Evolutionary conservation across 129 eudicot genomes (phyloP).

Genomic region (Escallonia rubra): DNA sequence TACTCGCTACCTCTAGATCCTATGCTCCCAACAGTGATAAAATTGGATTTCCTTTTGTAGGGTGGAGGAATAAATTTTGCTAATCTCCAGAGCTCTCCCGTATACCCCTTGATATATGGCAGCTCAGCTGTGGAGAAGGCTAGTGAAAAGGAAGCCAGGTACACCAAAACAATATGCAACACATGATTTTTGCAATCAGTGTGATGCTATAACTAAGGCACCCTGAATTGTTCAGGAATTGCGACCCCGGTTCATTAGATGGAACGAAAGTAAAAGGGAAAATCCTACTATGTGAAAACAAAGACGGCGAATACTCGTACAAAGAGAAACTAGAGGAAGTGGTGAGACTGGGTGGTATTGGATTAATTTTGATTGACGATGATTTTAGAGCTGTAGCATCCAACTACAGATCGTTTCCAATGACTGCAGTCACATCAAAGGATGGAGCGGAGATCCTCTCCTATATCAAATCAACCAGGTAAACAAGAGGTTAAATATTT

Average conservation of each 20-base stretch:
- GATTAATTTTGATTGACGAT: conserved; percentile 49
- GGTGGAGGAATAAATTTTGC: conserved; percentile 80
- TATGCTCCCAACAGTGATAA: too few species aligned
- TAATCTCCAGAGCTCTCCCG: conserved; percentile 36
- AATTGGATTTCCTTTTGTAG: conserved; percentile 16
- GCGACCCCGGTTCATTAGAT: conserved; percentile 55
- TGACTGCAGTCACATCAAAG: conserved; percentile 29
- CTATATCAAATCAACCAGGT: conserved; percentile 60
- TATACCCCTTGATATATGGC: conserved; percentile 49
- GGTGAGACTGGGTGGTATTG: conserved; percentile 43
- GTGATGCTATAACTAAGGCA: background rate
- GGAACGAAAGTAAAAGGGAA: conserved; percentile 50
- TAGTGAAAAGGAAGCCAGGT: background rate
- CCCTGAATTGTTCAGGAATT: conserved; percentile 37
- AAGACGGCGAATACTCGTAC: conserved; percentile 10
- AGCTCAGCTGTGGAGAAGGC: conserved; percentile 29
- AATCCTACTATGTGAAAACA: conserved; percentile 54
- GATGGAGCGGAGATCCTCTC: conserved; percentile 46
- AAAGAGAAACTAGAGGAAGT: conserved; percentile 22
- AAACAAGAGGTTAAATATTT: background rate
- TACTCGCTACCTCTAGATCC: too few species aligned
- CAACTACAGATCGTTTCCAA: conserved; percentile 34
- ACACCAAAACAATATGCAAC: too few species aligned
- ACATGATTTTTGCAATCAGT: background rate
- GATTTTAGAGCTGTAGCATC: conserved; percentile 31